Conservation (phyloP, 2,329 filamentous ascomycete species). For the Grosmannia penicillata region DNA sequence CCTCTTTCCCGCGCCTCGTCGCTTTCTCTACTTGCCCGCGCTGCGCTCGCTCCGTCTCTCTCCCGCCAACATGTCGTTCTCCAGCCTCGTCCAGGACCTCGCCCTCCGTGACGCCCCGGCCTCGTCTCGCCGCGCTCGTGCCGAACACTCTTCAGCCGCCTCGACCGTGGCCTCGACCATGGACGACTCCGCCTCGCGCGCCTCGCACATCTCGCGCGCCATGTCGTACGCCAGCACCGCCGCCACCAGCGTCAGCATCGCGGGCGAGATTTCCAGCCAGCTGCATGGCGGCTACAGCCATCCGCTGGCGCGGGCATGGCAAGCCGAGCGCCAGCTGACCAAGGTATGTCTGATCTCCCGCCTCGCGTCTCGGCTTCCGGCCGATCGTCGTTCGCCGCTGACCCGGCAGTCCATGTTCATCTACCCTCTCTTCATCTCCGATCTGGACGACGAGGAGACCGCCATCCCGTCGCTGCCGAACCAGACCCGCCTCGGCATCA, state of each 20-base stretch:
- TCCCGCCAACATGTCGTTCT: constrained; percentile 43
- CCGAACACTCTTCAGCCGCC: too few relatives aligned
- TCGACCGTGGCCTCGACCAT: constrained; percentile 34
- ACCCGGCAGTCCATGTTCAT: constrained; percentile 79
- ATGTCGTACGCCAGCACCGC: constrained; percentile 53
- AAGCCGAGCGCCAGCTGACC: constrained; percentile 70
- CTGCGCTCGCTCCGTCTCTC: constrained; percentile 4
- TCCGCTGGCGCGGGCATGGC: constrained; percentile 65
- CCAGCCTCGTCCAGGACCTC: constrained; percentile 50
- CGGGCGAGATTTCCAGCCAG: constrained; percentile 67
- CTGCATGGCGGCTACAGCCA: constrained; percentile 74
- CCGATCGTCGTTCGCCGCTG: not conserved
- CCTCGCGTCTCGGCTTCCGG: not conserved
- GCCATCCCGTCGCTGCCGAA: constrained; percentile 82
- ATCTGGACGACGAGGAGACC: constrained; percentile 83
- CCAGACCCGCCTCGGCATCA: constrained; percentile 77
- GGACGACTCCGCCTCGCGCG: constrained; percentile 43
- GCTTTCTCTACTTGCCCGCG: not conserved
- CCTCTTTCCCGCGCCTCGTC: too few relatives aligned
- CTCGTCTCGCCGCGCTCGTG: constrained; percentile 30
- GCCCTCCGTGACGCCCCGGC: constrained; percentile 38
- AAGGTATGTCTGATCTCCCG: constrained; percentile 40
- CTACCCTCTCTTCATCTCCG: constrained; percentile 91
- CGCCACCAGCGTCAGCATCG: constrained; percentile 54
- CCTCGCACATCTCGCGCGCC: constrained; percentile 46